Percentiles rank a stretch among this genome's conserved stretches.
Conservation (phyloP, 805 yeast species). For the Saccharomycopsis selenospora region DNA sequence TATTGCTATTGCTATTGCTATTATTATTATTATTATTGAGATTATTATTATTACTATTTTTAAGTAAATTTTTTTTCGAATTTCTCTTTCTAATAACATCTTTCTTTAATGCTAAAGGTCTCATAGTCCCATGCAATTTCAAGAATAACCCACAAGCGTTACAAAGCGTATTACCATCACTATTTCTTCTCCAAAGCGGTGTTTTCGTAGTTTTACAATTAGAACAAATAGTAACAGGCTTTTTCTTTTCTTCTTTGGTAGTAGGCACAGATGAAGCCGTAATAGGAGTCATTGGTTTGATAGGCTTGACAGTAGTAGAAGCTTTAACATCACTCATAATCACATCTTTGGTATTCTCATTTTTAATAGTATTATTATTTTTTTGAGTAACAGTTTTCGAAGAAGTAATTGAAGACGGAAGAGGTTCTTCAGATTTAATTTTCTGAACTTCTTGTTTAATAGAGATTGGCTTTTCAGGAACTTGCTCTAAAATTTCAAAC, state of each 20-base stretch:
- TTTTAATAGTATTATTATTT: background rate
- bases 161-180: slow-evolving; percentile 52
- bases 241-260: slow-evolving; percentile 6
- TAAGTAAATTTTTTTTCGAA: slow-evolving; percentile 30
- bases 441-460: too few relatives aligned
- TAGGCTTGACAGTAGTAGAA: background rate
- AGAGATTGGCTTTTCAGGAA: background rate
- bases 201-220: slow-evolving; percentile 56
- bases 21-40: background rate
- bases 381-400: background rate
- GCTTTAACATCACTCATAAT: background rate
- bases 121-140: slow-evolving; percentile 53
- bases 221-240: slow-evolving; percentile 36
- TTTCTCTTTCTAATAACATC: slow-evolving; percentile 52
- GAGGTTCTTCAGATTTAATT: too few relatives aligned
- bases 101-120: slow-evolving; percentile 51
- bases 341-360: background rate
- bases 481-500: slow-evolving; percentile 11
- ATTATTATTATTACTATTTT: background rate
- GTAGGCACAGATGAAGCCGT: too few relatives aligned
- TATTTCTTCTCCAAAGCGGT: slow-evolving; percentile 56
- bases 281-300: too few relatives aligned
- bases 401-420: background rate
- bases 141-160: slow-evolving; percentile 59
- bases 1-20: background rate